Evolutionary conservation across 192 early-diverging fungal genomes (phyloP), one percentile per base, ranked within the genome.

Genomic region (Podochytrium sp.): DNA sequence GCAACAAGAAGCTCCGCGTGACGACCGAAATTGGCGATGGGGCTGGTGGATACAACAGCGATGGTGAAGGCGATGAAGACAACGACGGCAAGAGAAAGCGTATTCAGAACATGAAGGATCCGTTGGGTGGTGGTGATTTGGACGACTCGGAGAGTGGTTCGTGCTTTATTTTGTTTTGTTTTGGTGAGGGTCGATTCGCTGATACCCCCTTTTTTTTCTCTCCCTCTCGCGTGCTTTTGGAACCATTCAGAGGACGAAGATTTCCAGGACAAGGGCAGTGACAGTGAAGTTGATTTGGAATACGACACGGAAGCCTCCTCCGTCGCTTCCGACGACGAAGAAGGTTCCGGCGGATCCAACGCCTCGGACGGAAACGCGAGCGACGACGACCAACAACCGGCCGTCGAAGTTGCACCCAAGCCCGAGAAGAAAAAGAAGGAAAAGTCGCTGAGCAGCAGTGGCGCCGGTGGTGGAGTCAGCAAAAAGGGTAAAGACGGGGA

Each of bases 1-100:
- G 88, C 50, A 81, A 82, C 57, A 95, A 97, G 77, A 91, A 93
- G 56, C 40, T 82, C n/a, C 49, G 47, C 12, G 56, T 67, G 23
- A 59, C 64, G 14, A 67, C 64, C 6, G 74, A 75, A 30, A 14
- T 67, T 14, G 82, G 82, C 14, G 80, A 71, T 23, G 85, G 84
- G 68, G 81, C 80, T 51, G 84, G 83, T 50, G 76, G 77, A 66
- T 69, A 75, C 62, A 65, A 77, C 50, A 82, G 81, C 57, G 51
- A 67, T 3, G 74, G 66, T 35, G 72, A 68, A 12, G 64, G 41
- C 16, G 76, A 66, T 33, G 83, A 79, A n/a, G 83, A 75, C 25
- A 80, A 78, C 7, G 79, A 49, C 18, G 78, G 55, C 2, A 73
- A 62, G 71, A 34, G 71, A 57, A 57, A 70, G 53, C 34, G 75